Evolutionary conservation across 1,139 yeast genomes (phyloP), one percentile per base, ranked within the genome.

Genomic region (Nakaseomyces kungkrabaensis): DNA sequence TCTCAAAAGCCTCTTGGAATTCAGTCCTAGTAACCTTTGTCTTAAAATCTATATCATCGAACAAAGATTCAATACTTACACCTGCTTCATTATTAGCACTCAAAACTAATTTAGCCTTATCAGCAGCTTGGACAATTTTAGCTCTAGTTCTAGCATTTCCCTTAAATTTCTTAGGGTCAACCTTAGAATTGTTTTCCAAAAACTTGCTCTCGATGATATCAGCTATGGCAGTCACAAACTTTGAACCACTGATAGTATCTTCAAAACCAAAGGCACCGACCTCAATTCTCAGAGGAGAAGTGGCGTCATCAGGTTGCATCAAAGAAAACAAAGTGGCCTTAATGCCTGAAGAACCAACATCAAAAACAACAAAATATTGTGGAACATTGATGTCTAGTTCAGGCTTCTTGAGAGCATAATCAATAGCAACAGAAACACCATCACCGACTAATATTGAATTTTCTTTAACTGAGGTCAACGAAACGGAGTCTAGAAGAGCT

Each of bases 301-400:
- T 66, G 7, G 62, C 69, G 53, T 74, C 74, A n/a, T 59, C 59
- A 8, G 68, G 68, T 33, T 78, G 77, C 37, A 71, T 69, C 54
- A 82, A 72, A 1, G 92, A 81, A 50, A 90, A 81, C 33, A 92
- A 70, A 0, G 97, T 85, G 3, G 96, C 95, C 51, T 82, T 79
- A 0, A 95, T 85, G 0, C 95, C 82, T 1, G 96, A 95, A 3
- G 96, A 94, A 48, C 99, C 99, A 77, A 85, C 78, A 65, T 92
- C 98, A 66, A 82, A 88, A 33, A 94, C 76, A 49, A 89, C 66
- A 61, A 85, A 87, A 60, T 82, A 78, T 58, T 82, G 80, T 48
- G 73, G 71, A 11, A 66, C 66, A 4, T 72, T 74, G 36, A 74
- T 68, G 17, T 73, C 73, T 49, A 68, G 63, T 43, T 61, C 57